These are phyloP conservation scores for Alternaria alternata DNA, from an alignment of 2,329 filamentous ascomycete species.

Conservation along the genomic window DNA sequence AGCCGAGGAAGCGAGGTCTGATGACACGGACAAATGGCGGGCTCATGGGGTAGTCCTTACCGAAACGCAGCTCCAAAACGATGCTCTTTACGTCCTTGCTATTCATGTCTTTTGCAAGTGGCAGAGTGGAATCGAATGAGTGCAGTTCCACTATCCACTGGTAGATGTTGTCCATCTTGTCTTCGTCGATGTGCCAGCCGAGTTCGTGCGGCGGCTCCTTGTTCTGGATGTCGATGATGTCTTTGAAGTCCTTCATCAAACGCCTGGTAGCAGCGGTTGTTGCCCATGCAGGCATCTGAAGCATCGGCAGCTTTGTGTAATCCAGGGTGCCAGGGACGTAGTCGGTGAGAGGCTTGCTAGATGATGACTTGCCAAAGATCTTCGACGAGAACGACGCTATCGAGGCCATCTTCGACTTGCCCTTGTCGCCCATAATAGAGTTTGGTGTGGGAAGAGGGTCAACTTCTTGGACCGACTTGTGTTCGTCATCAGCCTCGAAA, in stretches of 20 bases:
- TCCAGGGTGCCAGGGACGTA: conserved; percentile 75
- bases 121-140: conserved; percentile 74
- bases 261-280: conserved; percentile 67
- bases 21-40: conserved; percentile 88
- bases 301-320: conserved; percentile 66
- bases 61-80: conserved; percentile 83
- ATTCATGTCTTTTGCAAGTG: conserved; percentile 79
- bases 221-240: conserved; percentile 70
- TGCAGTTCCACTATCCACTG: conserved; percentile 94
- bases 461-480: conserved; percentile 11
- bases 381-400: conserved; percentile 31
- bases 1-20: conserved; percentile 78
- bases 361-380: conserved; percentile 30
- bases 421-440: conserved; percentile 35
- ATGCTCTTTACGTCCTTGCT: conserved; percentile 68
- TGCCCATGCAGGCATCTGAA: conserved; percentile 73
- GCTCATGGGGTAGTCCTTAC: conserved; percentile 75
- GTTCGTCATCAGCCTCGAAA: conserved; percentile 41
- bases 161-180: conserved; percentile 76
- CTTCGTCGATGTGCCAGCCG: conserved; percentile 82
- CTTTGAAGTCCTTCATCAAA: conserved; percentile 70
- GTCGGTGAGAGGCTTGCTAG: conserved; percentile 56
- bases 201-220: conserved; percentile 68
- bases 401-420: conserved; percentile 33
- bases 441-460: conserved; percentile 36